Conservation (phyloP, 345 rosid genomes). For the Camelina neglecta region DNA sequence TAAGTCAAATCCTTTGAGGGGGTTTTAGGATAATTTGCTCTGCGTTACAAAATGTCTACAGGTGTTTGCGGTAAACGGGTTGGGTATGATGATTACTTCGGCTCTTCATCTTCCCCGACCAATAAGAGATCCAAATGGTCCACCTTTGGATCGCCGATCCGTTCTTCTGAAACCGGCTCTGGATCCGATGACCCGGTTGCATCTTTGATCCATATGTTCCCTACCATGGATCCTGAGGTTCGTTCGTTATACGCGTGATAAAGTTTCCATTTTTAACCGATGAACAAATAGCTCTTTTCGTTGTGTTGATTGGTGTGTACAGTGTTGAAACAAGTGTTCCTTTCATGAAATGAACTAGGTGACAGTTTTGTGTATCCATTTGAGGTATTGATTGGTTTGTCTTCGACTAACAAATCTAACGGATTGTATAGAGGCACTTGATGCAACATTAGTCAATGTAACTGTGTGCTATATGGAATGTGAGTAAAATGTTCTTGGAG, state of each 20-base stretch:
- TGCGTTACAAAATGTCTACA: slow-evolving; percentile 48
- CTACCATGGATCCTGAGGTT: slow-evolving; percentile 64
- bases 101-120: slow-evolving; percentile 52
- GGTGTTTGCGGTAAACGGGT: slow-evolving; percentile 64
- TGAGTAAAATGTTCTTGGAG: neutral
- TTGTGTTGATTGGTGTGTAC: neutral
- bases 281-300: neutral
- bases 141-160: slow-evolving; percentile 50
- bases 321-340: neutral
- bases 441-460: slow-evolving; percentile 1
- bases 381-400: neutral
- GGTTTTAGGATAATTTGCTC: slow-evolving; percentile 39
- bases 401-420: neutral
- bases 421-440: neutral
- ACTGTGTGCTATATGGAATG: slow-evolving; percentile 6
- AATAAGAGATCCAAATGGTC: slow-evolving; percentile 58
- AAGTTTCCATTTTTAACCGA: neutral
- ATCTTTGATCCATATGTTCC: slow-evolving; percentile 52
- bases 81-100: slow-evolving; percentile 55
- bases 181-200: slow-evolving; percentile 53
- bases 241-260: neutral
- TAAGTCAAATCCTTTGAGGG: slow-evolving; percentile 21
- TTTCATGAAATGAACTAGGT: neutral
- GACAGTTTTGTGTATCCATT: slow-evolving; percentile 9
- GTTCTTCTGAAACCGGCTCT: slow-evolving; percentile 46